Percentiles rank a stretch among this genome's conserved stretches.
Evolutionary conservation across 2,329 filamentous ascomycete species (phyloP).

Genomic region (Aureobasidium sp.): DNA sequence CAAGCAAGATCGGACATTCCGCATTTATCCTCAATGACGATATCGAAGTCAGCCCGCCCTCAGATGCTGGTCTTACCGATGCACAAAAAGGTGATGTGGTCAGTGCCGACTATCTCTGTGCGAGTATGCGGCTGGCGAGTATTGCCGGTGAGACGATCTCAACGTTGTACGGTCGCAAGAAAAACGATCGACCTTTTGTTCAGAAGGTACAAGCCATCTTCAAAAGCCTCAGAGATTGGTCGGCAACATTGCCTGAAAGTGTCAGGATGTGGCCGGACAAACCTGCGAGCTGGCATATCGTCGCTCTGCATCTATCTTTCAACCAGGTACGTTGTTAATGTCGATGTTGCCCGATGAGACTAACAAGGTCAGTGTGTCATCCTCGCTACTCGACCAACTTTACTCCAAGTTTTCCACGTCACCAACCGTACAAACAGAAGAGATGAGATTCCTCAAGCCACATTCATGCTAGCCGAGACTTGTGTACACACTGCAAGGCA

Average conservation of each 20-base stretch:
- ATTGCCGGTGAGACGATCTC: constrained; percentile 22
- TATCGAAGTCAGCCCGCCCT: constrained; percentile 36
- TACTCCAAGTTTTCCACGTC: constrained; percentile 24
- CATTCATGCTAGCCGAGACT: constrained; percentile 20
- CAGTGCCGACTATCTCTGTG: constrained; percentile 30
- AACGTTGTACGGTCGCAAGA: constrained; percentile 23
- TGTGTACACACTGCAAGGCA: constrained; percentile 39
- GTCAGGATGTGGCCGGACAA: constrained; percentile 17
- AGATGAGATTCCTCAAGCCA: constrained; percentile 10
- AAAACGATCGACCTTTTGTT: constrained; percentile 23
- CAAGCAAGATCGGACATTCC: constrained; percentile 26
- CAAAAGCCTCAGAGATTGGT: constrained; percentile 30
- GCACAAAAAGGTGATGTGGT: constrained; percentile 24
- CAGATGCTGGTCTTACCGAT: constrained; percentile 25
- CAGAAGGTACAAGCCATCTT: constrained; percentile 28
- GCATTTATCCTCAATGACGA: constrained; percentile 25
- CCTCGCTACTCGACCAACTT: constrained; percentile 25
- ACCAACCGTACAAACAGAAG: constrained; percentile 12
- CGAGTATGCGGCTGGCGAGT: constrained; percentile 32
- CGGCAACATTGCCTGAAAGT: constrained; percentile 18
- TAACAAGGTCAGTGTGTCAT: constrained; percentile 24
- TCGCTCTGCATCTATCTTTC: constrained; percentile 29
- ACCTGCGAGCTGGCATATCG: not conserved
- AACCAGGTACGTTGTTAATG: constrained; percentile 24
- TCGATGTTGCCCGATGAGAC: too few relatives aligned